Evolutionary conservation across 2,329 filamentous ascomycete species (phyloP).

Genomic region (Claviceps humidiphila): DNA sequence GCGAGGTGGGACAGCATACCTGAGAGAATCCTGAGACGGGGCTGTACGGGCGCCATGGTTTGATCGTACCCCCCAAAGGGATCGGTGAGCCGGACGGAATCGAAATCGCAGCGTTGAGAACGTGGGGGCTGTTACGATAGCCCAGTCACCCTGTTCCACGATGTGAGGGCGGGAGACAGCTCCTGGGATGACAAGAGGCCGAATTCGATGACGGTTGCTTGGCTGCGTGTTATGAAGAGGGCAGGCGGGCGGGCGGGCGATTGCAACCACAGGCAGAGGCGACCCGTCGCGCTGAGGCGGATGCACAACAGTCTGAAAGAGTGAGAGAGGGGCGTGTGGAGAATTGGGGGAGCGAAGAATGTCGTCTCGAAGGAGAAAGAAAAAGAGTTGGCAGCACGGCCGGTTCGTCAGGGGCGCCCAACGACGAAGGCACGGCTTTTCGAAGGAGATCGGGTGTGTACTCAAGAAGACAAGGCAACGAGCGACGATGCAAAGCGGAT

Average conservation of each 20-base stretch:
- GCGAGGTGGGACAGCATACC: constrained; percentile 34
- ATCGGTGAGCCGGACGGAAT: constrained; percentile 21
- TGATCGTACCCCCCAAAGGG: constrained; percentile 19
- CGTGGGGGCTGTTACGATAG: constrained; percentile 20
- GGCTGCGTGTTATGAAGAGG: constrained; percentile 1
- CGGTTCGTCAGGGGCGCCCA: constrained; percentile 8
- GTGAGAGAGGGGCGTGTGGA: constrained; percentile 4
- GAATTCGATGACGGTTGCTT: constrained; percentile 4
- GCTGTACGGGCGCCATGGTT: constrained; percentile 46
- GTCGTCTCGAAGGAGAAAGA: not conserved
- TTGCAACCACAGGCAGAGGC: constrained; percentile 1
- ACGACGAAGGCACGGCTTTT: constrained; percentile 8
- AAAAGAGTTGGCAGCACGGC: constrained; percentile 5
- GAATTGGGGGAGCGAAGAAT: not conserved
- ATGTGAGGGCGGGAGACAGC: constrained; percentile 8
- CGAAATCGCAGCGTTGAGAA: constrained; percentile 14
- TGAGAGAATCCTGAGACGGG: constrained; percentile 48
- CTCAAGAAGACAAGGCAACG: constrained; percentile 2
- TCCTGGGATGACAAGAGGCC: constrained; percentile 7
- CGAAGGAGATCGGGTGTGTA: constrained; percentile 5
- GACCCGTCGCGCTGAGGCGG: constrained; percentile 3
- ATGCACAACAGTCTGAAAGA: not conserved
- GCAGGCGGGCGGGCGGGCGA: not conserved
- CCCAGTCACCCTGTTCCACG: constrained; percentile 18
- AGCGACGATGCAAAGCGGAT: constrained; percentile 5